A percentile compares a stretch with the other conserved stretches of the same genome.
Conservation (phyloP, 495 filamentous ascomycete genomes). For the Penicillium riverlandense region DNA sequence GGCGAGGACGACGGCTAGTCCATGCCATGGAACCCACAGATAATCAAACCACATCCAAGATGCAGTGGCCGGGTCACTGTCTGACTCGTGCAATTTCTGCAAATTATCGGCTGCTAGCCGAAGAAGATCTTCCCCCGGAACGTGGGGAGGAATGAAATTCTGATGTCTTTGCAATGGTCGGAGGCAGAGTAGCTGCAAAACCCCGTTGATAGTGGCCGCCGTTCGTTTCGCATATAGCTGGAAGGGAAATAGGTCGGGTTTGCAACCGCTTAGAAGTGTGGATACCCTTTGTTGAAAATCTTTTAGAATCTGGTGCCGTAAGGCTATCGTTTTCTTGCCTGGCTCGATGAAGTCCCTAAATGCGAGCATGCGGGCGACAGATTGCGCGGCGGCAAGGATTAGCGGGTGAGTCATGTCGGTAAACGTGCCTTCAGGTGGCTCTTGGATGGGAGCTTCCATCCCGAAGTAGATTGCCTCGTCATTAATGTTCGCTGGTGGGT, state of each 20-base stretch:
- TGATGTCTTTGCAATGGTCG: constrained; percentile 21
- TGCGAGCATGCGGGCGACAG: constrained; percentile 17
- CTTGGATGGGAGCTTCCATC: constrained; percentile 14
- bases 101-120: constrained; percentile 25
- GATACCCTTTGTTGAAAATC: constrained; percentile 20
- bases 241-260: constrained; percentile 16
- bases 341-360: constrained; percentile 21
- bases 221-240: constrained; percentile 21
- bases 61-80: constrained; percentile 14
- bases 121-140: constrained; percentile 20
- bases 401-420: constrained; percentile 28
- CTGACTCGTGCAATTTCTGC: constrained; percentile 11
- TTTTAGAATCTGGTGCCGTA: constrained; percentile 21
- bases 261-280: constrained; percentile 14
- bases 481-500: constrained; percentile 25
- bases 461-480: constrained; percentile 23
- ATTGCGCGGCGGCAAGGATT: constrained; percentile 18
- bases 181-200: constrained; percentile 24
- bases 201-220: constrained; percentile 16
- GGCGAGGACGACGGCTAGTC: constrained; percentile 46
- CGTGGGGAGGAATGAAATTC: constrained; percentile 18
- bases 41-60: constrained; percentile 33
- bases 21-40: constrained; percentile 41
- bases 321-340: constrained; percentile 12
- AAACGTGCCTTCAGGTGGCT: constrained; percentile 15